Conservation (phyloP, 2,329 filamentous ascomycete species). For the Huntiella moniliformis region DNA sequence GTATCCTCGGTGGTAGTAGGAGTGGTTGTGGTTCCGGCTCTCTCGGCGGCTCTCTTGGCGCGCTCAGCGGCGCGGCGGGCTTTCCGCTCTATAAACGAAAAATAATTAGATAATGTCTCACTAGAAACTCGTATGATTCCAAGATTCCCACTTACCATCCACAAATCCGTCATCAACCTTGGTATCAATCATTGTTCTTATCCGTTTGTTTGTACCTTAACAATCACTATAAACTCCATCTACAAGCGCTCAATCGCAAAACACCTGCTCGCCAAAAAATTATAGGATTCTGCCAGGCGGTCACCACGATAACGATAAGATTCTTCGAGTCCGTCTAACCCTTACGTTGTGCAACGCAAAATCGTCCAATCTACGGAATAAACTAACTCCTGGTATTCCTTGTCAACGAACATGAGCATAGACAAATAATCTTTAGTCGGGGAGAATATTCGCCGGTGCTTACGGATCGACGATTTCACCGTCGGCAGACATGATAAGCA, state of each 20-base stretch:
- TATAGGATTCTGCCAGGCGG: slow-evolving; percentile 11
- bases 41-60: slow-evolving; percentile 7
- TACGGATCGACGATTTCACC: not conserved
- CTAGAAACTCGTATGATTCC: not conserved
- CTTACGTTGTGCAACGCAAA: not conserved
- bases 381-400: not conserved
- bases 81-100: slow-evolving; percentile 7
- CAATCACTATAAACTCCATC: not conserved
- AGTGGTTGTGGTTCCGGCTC: not conserved
- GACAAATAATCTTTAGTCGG: not conserved
- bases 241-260: not conserved
- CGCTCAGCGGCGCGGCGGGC: slow-evolving; percentile 11
- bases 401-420: too few species aligned
- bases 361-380: not conserved
- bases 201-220: slow-evolving; percentile 1
- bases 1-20: slow-evolving; percentile 1
- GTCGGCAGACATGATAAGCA: too few species aligned
- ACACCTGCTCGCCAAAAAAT: slow-evolving; percentile 4
- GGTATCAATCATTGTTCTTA: not conserved
- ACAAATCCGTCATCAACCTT: slow-evolving; percentile 5
- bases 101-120: not conserved
- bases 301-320: slow-evolving; percentile 4
- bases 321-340: not conserved
- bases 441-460: not conserved
- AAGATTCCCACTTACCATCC: slow-evolving; percentile 5